Conservation (phyloP, 176 grass and related monocot species). For the Triticum turgidum region DNA sequence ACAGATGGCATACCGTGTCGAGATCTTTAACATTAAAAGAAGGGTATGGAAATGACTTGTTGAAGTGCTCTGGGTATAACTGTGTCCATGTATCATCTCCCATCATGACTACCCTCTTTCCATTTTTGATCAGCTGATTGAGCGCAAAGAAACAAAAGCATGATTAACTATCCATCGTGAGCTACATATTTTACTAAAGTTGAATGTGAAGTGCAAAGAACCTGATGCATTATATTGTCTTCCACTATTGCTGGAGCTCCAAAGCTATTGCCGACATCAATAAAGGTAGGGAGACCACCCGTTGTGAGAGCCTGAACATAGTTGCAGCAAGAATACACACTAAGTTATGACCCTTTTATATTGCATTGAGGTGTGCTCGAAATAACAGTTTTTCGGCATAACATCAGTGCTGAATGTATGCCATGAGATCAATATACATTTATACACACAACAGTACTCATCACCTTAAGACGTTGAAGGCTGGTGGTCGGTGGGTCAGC, state of each 20-base stretch:
- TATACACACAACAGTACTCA: neutral
- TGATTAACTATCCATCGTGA: constrained; percentile 5
- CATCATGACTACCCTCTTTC: constrained; percentile 95
- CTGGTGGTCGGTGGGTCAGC: constrained; percentile 97
- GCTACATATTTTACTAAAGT: neutral
- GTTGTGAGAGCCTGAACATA: constrained; percentile 71
- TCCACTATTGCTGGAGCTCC: constrained; percentile 91
- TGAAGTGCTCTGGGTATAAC: constrained; percentile 91
- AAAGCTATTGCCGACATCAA: constrained; percentile 95
- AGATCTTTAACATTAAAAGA: constrained; percentile 99
- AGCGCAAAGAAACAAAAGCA: constrained; percentile 32
- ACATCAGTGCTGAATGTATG: neutral
- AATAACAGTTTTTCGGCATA: neutral
- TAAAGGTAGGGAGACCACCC: constrained; percentile 95
- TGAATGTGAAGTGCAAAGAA: constrained; percentile 41
- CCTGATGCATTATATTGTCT: constrained; percentile 96
- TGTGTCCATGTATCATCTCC: constrained; percentile 97
- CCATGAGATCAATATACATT: neutral
- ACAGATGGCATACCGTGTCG: constrained; percentile 61
- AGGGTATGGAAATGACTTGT: constrained; percentile 87
- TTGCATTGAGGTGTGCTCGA: neutral
- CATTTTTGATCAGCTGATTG: constrained; percentile 67
- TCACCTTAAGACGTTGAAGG: constrained; percentile 88
- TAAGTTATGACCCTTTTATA: constrained; percentile 7
- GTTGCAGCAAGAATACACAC: neutral